These are phyloP conservation scores for Globisporangium cylindrosporum DNA, from an alignment of 352 stramenopile genomes.

Conservation along the genomic window DNA sequence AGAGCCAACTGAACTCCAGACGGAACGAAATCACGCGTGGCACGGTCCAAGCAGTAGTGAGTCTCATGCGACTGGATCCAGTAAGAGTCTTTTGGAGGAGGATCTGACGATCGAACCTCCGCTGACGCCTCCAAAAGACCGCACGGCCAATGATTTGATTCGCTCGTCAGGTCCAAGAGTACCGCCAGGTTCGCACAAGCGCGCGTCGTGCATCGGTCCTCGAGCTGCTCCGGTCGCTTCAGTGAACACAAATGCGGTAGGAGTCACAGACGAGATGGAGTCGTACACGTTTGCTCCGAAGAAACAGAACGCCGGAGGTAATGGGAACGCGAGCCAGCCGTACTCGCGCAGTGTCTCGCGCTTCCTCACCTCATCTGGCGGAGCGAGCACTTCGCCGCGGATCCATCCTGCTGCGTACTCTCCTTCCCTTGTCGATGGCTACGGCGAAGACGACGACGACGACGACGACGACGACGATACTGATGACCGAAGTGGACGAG, in stretches of 20 bases:
- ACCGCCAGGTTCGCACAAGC: no score
- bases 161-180: background rate
- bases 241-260: no score
- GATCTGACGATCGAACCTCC: background rate
- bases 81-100: background rate
- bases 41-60: background rate
- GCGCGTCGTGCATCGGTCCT: background rate
- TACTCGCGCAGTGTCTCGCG: slow-evolving; percentile 5
- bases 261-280: background rate
- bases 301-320: background rate
- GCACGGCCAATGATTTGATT: background rate
- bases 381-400: slow-evolving; percentile 1
- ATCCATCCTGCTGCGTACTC: slow-evolving; percentile 4
- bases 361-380: background rate
- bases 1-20: background rate
- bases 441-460: background rate
- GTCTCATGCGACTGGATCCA: background rate
- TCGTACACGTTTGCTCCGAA: background rate
- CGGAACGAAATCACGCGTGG: background rate
- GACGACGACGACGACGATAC: slow-evolving; percentile 7
- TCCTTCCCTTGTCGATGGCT: background rate
- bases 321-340: background rate
- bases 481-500: background rate
- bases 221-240: background rate
- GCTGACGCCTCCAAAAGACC: background rate